Conservation (phyloP, 768 basidiomycete genomes). For the Boletus bicolor region DNA sequence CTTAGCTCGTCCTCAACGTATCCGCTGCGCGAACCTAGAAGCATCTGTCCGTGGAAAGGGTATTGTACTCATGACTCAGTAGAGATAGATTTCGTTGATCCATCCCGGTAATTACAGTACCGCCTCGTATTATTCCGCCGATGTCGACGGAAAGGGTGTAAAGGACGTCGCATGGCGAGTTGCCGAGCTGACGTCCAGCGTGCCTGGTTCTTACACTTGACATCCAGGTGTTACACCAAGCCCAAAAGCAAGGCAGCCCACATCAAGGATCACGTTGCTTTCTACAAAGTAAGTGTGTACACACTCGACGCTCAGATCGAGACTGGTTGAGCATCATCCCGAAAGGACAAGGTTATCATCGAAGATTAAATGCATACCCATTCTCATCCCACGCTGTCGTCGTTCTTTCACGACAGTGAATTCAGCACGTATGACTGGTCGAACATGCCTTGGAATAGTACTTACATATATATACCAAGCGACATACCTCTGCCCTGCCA, state of each 20-base stretch:
- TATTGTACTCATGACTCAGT: slow-evolving; percentile 16
- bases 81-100: not conserved
- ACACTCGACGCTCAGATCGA: not conserved
- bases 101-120: slow-evolving; percentile 34
- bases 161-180: slow-evolving; percentile 67
- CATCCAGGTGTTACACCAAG: slow-evolving; percentile 63
- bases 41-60: slow-evolving; percentile 74
- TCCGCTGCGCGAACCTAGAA: slow-evolving; percentile 31
- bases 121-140: slow-evolving; percentile 64
- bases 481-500: not conserved
- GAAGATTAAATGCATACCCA: slow-evolving; percentile 5
- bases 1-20: slow-evolving; percentile 1
- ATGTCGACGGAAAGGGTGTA: slow-evolving; percentile 44
- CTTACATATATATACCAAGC: not conserved
- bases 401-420: not conserved
- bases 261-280: slow-evolving; percentile 69
- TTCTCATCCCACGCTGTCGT: not conserved
- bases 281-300: slow-evolving; percentile 61
- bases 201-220: not conserved
- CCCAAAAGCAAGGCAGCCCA: slow-evolving; percentile 53
- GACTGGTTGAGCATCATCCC: not conserved
- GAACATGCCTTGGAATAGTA: not conserved
- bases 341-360: slow-evolving; percentile 22
- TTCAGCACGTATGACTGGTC: not conserved
- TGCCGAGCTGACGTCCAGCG: not conserved